phyloP scores from a whole-genome alignment of 2,329 filamentous ascomycete genomes.

The Botryotinia convoluta region DNA sequence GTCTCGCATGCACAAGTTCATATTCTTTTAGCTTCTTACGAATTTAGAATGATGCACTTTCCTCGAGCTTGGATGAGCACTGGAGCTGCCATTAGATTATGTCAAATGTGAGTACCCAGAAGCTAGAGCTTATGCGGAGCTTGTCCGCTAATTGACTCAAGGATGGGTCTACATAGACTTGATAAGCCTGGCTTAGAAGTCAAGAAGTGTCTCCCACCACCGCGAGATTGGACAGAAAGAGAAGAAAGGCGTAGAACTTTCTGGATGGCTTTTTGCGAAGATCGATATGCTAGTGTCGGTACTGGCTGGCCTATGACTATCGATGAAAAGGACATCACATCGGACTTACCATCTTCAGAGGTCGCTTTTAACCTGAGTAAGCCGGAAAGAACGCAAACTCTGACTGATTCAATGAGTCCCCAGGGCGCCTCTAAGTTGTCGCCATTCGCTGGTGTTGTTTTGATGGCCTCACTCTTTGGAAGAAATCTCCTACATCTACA shows the following conservation, averaged over 20 bases:
- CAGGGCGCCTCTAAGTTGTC: conserved; percentile 73
- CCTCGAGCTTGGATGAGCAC: conserved; percentile 93
- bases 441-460: conserved; percentile 72
- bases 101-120: conserved; percentile 67
- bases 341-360: conserved; percentile 79
- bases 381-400: conserved; percentile 66
- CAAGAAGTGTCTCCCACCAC: conserved; percentile 83
- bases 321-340: conserved; percentile 87
- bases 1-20: conserved; percentile 85
- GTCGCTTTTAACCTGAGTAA: conserved; percentile 81
- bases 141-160: conserved; percentile 47
- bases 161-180: conserved; percentile 87
- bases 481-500: conserved; percentile 89
- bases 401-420: conserved; percentile 68
- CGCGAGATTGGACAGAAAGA: conserved; percentile 89
- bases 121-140: not conserved
- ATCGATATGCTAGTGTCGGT: conserved; percentile 91
- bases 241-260: conserved; percentile 91
- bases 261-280: conserved; percentile 89
- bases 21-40: conserved; percentile 74
- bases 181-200: conserved; percentile 83
- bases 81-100: conserved; percentile 74
- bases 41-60: conserved; percentile 98
- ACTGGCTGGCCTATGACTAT: conserved; percentile 96
- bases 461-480: conserved; percentile 88